These are phyloP conservation scores for Ilyonectria robusta DNA, from an alignment of 2,329 filamentous ascomycete genomes.

Conservation along the genomic window DNA sequence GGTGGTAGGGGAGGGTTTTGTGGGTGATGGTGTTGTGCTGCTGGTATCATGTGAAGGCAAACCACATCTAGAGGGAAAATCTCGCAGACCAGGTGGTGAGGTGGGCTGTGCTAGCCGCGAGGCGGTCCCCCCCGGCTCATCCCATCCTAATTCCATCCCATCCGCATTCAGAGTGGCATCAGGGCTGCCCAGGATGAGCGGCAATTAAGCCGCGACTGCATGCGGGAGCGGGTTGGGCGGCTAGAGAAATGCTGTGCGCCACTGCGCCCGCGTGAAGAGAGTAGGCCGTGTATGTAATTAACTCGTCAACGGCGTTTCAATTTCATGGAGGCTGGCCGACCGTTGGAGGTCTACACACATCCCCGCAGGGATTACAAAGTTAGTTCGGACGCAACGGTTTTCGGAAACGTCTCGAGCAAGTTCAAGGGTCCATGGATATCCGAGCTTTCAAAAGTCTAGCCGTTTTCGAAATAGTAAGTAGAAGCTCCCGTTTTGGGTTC, in stretches of 20 bases:
- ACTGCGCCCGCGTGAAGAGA: constrained; percentile 20
- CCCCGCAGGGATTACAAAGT: constrained; percentile 27
- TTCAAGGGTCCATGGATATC: constrained; percentile 25
- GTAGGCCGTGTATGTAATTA: constrained; percentile 30
- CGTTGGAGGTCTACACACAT: constrained; percentile 26
- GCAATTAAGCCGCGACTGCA: constrained; percentile 36
- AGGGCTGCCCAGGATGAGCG: constrained; percentile 36
- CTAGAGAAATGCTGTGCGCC: constrained; percentile 18
- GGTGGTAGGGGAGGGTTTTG: constrained; percentile 33
- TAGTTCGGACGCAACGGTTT: constrained; percentile 27
- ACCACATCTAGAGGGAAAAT: constrained; percentile 29
- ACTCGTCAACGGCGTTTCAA: constrained; percentile 32
- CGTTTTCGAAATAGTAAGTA: constrained; percentile 23
- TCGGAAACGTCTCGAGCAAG: constrained; percentile 23
- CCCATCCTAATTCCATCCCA: constrained; percentile 35
- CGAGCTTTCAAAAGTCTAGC: constrained; percentile 16
- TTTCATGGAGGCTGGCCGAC: constrained; percentile 26
- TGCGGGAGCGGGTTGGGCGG: constrained; percentile 30
- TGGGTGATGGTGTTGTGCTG: constrained; percentile 28
- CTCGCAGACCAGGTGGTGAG: constrained; percentile 35
- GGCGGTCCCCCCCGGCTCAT: constrained; percentile 28
- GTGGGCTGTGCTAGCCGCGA: constrained; percentile 35
- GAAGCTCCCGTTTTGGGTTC: constrained; percentile 11
- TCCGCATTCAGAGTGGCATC: constrained; percentile 36
- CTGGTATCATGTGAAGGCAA: constrained; percentile 25